Percentiles rank a stretch among this genome's conserved stretches.
Conservation (phyloP, 148 eudicot genomes). For the Diospyros lotus region DNA sequence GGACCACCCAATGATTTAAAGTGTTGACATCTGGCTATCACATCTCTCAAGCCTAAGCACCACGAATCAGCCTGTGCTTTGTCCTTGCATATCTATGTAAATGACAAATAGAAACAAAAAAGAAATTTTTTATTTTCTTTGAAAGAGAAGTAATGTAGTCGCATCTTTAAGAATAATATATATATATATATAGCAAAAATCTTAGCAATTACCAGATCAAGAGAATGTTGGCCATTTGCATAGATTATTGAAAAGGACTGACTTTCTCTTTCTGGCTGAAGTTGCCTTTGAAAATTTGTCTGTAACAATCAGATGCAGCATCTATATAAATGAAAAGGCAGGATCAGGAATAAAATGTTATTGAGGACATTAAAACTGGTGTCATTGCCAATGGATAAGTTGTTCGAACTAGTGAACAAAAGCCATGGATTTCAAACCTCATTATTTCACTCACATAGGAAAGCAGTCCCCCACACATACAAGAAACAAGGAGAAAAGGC, state of each 20-base stretch:
- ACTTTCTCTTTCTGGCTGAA: slow-evolving; percentile 32
- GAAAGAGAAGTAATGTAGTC: background rate
- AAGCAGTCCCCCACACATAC: background rate
- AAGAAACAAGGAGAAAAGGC: background rate
- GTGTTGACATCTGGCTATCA: slow-evolving; percentile 25
- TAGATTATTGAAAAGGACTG: slow-evolving; percentile 34
- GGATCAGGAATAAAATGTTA: slow-evolving; percentile 2
- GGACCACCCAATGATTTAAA: slow-evolving; percentile 11
- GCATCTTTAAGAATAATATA: background rate
- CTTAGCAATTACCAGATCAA: slow-evolving; percentile 32
- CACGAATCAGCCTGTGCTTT: slow-evolving; percentile 37
- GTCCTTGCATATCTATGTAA: slow-evolving; percentile 41
- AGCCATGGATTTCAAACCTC: background rate
- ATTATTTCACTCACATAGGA: background rate
- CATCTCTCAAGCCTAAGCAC: slow-evolving; percentile 36
- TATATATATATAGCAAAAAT: background rate
- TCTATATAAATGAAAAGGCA: slow-evolving; percentile 10
- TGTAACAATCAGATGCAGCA: slow-evolving; percentile 5
- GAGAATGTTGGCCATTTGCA: slow-evolving; percentile 28
- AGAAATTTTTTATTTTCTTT: background rate
- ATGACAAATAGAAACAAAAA: background rate
- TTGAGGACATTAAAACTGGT: background rate
- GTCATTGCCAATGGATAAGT: background rate
- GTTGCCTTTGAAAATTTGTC: slow-evolving; percentile 22
- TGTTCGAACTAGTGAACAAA: background rate